Base-by-base conservation (phyloP, 495 filamentous ascomycete genomes). In the Durotheca rogersii region DNA sequence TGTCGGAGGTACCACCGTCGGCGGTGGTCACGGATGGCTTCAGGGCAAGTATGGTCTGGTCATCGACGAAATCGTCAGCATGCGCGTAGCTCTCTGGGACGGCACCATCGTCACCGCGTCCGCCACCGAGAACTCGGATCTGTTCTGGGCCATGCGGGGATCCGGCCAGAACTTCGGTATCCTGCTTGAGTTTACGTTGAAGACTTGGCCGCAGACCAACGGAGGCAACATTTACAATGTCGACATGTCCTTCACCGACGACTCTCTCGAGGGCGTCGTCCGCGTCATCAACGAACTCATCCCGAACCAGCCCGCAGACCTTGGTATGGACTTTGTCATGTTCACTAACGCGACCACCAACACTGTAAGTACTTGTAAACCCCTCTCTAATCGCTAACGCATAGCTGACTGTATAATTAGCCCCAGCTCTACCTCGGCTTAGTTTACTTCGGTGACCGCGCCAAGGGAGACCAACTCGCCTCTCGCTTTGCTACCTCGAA, bases 21-120 rank as follows among this genome's bases (percentile, higher is more conserved):
- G 85, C 30, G 84, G 83, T 16, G 84, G 84, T 4, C 74, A 73
- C 23, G 82, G 83, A 0, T 69, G 74, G 11, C 66, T 66, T 3
- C 76, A 79, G 12, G 76, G 82, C 14, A 71, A 75, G 35, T 84
- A 75, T 67, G 84, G 84, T 14, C 51, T 75, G 0, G 68, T 79
- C 0, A 56, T 85, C n/a, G 84, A 87, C 54, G 70, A 70, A 21
- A 72, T 87, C 36, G 43, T 76, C 12, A 77, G 60, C 15, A 61
- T 74, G 5, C 75, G 85, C 39, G 77, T 86, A 4, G 82, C 86
- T 6, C 75, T 88, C 7, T 79, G 79, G 4, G 73, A 83, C 50
- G 78, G 77, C 6, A 69, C 59, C 35, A 58, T 79, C 35, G 67
- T 76, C 9, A 61, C 64, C 1, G 71, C 67, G 4, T 76, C 77